These are phyloP conservation scores for Epichloe typhina DNA, from an alignment of 2,329 filamentous ascomycete genomes.

Conservation along the genomic window DNA sequence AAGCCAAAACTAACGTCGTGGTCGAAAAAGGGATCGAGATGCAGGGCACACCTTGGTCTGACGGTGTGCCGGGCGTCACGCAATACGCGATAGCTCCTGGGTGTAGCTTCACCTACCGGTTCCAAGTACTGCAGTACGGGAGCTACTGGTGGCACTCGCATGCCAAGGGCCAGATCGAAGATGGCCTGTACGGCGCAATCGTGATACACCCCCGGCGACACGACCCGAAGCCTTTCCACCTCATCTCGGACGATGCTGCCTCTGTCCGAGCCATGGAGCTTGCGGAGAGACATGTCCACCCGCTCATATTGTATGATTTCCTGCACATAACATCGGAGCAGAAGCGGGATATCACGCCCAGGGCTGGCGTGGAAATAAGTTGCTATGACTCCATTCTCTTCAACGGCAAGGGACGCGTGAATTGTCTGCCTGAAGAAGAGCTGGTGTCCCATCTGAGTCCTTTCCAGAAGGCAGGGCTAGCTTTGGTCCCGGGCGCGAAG, in stretches of 20 bases:
- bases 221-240: slow-evolving; percentile 30
- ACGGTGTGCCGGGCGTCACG: slow-evolving; percentile 44
- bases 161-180: slow-evolving; percentile 39
- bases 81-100: slow-evolving; percentile 38
- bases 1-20: no score
- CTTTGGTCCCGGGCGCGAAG: slow-evolving; percentile 14
- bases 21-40: slow-evolving; percentile 31
- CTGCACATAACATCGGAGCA: slow-evolving; percentile 38
- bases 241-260: slow-evolving; percentile 27
- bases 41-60: slow-evolving; percentile 42
- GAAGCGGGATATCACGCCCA: slow-evolving; percentile 29
- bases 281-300: slow-evolving; percentile 33
- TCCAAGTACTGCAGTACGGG: slow-evolving; percentile 42
- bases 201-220: slow-evolving; percentile 26
- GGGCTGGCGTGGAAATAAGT: slow-evolving; percentile 32
- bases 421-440: slow-evolving; percentile 33
- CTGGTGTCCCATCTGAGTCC: slow-evolving; percentile 24
- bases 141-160: slow-evolving; percentile 51
- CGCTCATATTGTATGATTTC: slow-evolving; percentile 43
- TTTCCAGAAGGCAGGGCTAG: slow-evolving; percentile 18
- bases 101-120: slow-evolving; percentile 29
- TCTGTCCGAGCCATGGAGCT: slow-evolving; percentile 28
- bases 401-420: slow-evolving; percentile 45
- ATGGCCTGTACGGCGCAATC: slow-evolving; percentile 46
- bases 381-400: slow-evolving; percentile 50